Evolutionary conservation across 2,329 filamentous ascomycete genomes (phyloP).

Genomic region (Aureobasidium subglaciale): DNA sequence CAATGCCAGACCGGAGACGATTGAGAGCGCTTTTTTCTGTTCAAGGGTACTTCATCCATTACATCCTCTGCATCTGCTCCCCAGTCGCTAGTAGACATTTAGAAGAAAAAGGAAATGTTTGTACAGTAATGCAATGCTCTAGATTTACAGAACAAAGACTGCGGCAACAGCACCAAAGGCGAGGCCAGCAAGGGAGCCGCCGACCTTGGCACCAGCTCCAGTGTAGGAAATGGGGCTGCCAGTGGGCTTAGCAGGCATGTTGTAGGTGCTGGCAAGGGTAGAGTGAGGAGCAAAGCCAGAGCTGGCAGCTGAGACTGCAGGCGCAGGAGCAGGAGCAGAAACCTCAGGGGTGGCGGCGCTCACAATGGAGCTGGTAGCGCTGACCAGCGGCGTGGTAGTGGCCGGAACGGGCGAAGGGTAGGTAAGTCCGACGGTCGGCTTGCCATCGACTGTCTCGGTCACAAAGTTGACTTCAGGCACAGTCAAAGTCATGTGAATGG

Average conservation of each 20-base stretch:
- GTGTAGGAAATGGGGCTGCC: slow-evolving; percentile 20
- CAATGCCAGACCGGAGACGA: slow-evolving; percentile 13
- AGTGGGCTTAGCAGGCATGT: slow-evolving; percentile 17
- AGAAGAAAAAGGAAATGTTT: not conserved
- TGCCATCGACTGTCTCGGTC: slow-evolving; percentile 29
- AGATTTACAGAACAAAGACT: slow-evolving; percentile 21
- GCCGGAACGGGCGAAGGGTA: slow-evolving; percentile 26
- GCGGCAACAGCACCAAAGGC: slow-evolving; percentile 21
- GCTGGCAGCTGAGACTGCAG: slow-evolving; percentile 14
- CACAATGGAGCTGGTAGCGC: slow-evolving; percentile 7
- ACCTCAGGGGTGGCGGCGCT: slow-evolving; percentile 17
- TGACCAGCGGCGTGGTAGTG: slow-evolving; percentile 17
- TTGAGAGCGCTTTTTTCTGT: not conserved
- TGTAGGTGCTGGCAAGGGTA: slow-evolving; percentile 16
- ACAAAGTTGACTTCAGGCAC: slow-evolving; percentile 41
- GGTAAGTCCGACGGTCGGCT: slow-evolving; percentile 28
- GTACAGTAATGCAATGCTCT: not conserved
- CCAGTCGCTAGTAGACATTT: not conserved
- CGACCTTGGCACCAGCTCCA: slow-evolving; percentile 20
- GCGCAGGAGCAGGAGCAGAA: slow-evolving; percentile 17
- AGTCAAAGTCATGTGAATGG: slow-evolving; percentile 35
- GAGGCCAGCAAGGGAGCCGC: slow-evolving; percentile 18
- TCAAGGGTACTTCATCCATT: slow-evolving; percentile 8
- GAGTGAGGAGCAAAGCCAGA: slow-evolving; percentile 3
- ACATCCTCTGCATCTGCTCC: not conserved